Percentiles rank a stretch among this genome's conserved stretches.
Conservation (phyloP, 2,329 filamentous ascomycete species). For the Neonectria coccinea region DNA sequence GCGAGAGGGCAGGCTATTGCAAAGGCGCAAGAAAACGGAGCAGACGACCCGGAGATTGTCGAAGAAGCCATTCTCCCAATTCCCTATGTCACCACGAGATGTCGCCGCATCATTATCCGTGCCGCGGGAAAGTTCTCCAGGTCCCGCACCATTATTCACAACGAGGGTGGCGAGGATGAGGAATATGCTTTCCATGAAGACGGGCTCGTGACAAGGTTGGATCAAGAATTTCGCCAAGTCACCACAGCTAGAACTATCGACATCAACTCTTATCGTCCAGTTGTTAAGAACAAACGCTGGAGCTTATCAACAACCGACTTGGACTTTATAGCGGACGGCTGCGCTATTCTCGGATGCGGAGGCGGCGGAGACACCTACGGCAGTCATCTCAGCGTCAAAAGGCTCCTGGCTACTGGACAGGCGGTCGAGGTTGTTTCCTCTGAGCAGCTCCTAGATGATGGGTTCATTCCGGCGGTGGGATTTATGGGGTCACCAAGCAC, state of each 20-base stretch:
- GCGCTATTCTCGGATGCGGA: slow-evolving; percentile 60
- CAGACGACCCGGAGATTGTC: slow-evolving; percentile 18
- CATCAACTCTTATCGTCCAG: slow-evolving; percentile 8
- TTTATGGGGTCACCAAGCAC: slow-evolving; percentile 33
- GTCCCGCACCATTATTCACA: neutral
- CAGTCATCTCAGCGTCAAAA: slow-evolving; percentile 19
- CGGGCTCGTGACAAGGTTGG: too few relatives aligned
- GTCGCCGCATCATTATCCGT: slow-evolving; percentile 15
- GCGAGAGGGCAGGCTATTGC: slow-evolving; percentile 13
- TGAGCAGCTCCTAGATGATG: slow-evolving; percentile 6
- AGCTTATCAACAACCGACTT: slow-evolving; percentile 59
- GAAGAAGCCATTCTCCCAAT: slow-evolving; percentile 24
- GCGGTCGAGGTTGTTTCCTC: slow-evolving; percentile 10
- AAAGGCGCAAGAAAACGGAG: slow-evolving; percentile 17
- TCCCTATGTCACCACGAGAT: slow-evolving; percentile 19
- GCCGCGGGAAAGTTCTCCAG: slow-evolving; percentile 16
- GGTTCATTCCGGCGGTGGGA: neutral
- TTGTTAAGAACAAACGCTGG: slow-evolving; percentile 51
- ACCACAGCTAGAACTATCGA: neutral
- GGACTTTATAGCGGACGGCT: slow-evolving; percentile 58
- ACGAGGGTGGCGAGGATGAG: neutral
- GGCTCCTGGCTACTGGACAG: neutral
- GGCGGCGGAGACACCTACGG: slow-evolving; percentile 49
- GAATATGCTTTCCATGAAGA: neutral
- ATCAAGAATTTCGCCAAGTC: neutral